Conservation (phyloP, 176 grass and related monocot species). For the Hordeum marinum region DNA sequence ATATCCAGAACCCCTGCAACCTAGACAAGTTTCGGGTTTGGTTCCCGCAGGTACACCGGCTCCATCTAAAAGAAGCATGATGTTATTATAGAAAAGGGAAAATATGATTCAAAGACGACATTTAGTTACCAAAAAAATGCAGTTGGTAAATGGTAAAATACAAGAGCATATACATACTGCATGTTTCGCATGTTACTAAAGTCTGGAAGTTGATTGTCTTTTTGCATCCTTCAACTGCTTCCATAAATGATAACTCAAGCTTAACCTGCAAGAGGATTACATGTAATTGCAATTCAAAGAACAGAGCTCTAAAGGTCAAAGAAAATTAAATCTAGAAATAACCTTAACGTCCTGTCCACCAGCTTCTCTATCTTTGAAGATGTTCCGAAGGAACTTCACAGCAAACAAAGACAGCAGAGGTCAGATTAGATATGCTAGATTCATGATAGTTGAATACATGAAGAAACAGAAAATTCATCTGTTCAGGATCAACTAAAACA, state of each 20-base stretch:
- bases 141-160: neutral
- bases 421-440: neutral
- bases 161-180: slow-evolving; percentile 54
- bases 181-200: slow-evolving; percentile 62
- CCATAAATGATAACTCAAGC: slow-evolving; percentile 96
- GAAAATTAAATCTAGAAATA: slow-evolving; percentile 22
- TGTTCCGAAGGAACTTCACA: slow-evolving; percentile 86
- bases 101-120: slow-evolving; percentile 14
- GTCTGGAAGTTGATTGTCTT: slow-evolving; percentile 74
- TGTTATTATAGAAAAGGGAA: neutral
- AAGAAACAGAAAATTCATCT: neutral
- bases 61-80: slow-evolving; percentile 43
- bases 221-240: slow-evolving; percentile 88
- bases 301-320: neutral
- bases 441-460: slow-evolving; percentile 7
- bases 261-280: slow-evolving; percentile 43
- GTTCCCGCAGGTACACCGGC: slow-evolving; percentile 89
- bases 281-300: slow-evolving; percentile 14
- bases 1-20: slow-evolving; percentile 80
- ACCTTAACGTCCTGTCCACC: slow-evolving; percentile 86
- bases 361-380: slow-evolving; percentile 77
- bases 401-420: slow-evolving; percentile 21
- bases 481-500: neutral
- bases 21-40: slow-evolving; percentile 82
- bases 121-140: neutral